These are phyloP conservation scores for Hymenotorrendiella dingleyae DNA, from an alignment of 2,329 filamentous ascomycete species.

Conservation along the genomic window DNA sequence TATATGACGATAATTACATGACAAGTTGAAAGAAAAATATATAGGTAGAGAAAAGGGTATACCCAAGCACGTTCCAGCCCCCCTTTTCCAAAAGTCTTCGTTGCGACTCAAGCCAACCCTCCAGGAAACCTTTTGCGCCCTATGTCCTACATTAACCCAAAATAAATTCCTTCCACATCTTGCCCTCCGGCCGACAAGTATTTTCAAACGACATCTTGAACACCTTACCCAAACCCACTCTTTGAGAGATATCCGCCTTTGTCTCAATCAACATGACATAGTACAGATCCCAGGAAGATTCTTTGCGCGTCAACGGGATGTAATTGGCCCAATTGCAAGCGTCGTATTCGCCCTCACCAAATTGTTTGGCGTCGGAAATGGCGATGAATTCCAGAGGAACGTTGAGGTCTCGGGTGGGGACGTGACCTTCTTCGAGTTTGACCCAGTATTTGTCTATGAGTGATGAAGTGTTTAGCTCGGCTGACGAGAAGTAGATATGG, in stretches of 20 bases:
- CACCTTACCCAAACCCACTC: constrained; percentile 31
- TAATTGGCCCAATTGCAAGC: constrained; percentile 35
- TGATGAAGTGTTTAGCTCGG: too few relatives aligned
- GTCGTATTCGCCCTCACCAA: constrained; percentile 28
- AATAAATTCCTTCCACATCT: constrained; percentile 27
- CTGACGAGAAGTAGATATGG: too few relatives aligned
- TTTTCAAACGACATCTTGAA: constrained; percentile 29
- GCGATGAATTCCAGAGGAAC: constrained; percentile 27
- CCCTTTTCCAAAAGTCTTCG: too few relatives aligned
- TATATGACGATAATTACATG: too few relatives aligned
- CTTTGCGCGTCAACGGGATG: constrained; percentile 29
- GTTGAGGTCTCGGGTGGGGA: neutral
- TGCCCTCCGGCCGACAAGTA: constrained; percentile 1
- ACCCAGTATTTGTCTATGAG: constrained; percentile 20
- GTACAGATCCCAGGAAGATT: constrained; percentile 32
- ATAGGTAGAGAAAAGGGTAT: too few relatives aligned
- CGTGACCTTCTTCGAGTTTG: neutral
- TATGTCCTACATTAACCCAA: constrained; percentile 8
- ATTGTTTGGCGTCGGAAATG: constrained; percentile 31
- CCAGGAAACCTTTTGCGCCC: too few relatives aligned
- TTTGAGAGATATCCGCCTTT: constrained; percentile 21
- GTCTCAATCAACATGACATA: constrained; percentile 31
- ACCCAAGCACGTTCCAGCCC: too few relatives aligned
- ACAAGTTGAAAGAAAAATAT: too few relatives aligned
- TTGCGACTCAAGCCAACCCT: too few relatives aligned